A percentile compares a stretch with the other conserved stretches of the same genome.
Evolutionary conservation across 2,329 filamentous ascomycete species (phyloP).

Genomic region (Beauveria sp.): DNA sequence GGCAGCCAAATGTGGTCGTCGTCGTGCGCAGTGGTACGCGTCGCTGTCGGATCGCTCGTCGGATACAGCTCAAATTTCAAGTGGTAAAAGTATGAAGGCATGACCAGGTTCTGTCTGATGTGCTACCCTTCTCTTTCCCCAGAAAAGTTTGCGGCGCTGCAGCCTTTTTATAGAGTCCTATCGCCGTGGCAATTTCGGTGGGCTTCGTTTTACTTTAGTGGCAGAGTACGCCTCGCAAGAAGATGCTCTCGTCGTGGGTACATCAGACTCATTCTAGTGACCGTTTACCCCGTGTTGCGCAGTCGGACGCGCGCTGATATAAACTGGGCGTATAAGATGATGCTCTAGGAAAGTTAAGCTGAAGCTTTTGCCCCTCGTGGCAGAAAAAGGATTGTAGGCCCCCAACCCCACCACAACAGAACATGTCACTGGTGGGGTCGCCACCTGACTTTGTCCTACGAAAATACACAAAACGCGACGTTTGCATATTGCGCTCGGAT

Average conservation of each 20-base stretch:
- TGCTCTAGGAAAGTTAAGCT: neutral
- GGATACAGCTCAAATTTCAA: conserved; percentile 59
- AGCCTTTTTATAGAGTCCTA: too few species aligned
- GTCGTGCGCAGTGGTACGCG: conserved; percentile 17
- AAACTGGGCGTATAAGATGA: neutral
- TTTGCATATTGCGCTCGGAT: neutral
- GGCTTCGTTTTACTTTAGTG: neutral
- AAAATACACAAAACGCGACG: neutral
- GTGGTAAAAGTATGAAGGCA: conserved; percentile 59
- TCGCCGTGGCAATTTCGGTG: neutral
- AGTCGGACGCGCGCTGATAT: neutral
- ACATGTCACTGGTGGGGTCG: neutral
- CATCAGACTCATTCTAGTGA: neutral
- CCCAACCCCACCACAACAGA: neutral
- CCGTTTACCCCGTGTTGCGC: neutral
- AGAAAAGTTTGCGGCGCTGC: too few species aligned
- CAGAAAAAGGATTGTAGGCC: neutral
- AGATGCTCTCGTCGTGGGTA: neutral
- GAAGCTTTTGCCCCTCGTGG: neutral
- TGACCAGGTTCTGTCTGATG: conserved; percentile 23
- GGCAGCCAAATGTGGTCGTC: conserved; percentile 43
- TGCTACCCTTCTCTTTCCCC: neutral
- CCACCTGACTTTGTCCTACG: neutral
- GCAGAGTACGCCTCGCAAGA: neutral
- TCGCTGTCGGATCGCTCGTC: conserved; percentile 27